A percentile compares a stretch with the other conserved stretches of the same genome.
Conservation (phyloP, 805 yeast species). For the Candida ponderosae region DNA sequence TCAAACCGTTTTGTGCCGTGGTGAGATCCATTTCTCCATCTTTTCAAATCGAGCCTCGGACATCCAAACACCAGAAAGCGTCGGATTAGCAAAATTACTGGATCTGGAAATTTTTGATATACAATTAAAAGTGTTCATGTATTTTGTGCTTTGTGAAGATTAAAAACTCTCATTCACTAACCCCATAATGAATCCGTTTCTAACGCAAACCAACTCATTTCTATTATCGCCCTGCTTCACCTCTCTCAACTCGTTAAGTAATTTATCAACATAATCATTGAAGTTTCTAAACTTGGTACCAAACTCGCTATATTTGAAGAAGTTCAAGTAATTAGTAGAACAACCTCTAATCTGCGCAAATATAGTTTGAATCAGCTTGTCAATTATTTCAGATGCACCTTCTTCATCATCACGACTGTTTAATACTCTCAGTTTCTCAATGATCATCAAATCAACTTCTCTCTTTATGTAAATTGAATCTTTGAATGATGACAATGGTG, state of each 20-base stretch:
- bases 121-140: too few relatives aligned
- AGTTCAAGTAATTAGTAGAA: neutral
- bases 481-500: slow-evolving; percentile 25
- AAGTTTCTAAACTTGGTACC: neutral
- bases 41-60: too few relatives aligned
- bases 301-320: neutral
- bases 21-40: too few relatives aligned
- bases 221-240: too few relatives aligned
- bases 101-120: too few relatives aligned
- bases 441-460: slow-evolving; percentile 26
- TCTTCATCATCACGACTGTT: neutral
- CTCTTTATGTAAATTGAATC: slow-evolving; percentile 27
- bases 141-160: too few relatives aligned
- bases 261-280: neutral
- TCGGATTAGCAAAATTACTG: too few relatives aligned
- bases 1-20: too few relatives aligned
- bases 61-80: too few relatives aligned
- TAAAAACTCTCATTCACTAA: too few relatives aligned
- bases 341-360: neutral
- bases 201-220: too few relatives aligned
- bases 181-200: too few relatives aligned
- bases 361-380: neutral
- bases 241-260: neutral
- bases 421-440: slow-evolving; percentile 12
- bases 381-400: neutral